phyloP scores from a whole-genome alignment of 768 basidiomycete genomes.

The Phaeotremella fagi region DNA sequence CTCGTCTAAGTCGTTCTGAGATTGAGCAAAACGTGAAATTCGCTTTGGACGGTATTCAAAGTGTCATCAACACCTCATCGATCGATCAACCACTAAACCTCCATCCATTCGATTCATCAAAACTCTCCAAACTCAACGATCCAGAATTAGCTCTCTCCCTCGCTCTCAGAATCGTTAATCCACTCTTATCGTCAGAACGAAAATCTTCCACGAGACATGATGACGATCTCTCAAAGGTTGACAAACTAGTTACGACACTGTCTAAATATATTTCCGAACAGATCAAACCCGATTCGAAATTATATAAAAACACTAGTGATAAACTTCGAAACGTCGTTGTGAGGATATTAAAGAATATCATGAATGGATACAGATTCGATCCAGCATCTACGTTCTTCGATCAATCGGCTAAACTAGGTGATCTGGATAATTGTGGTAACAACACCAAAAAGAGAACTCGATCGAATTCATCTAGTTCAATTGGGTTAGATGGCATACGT shows the following conservation, averaged over 20 bases:
- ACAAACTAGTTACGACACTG: slow-evolving; percentile 1
- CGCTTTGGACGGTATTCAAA: no score
- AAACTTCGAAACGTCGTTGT: slow-evolving; percentile 3
- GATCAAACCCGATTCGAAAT: slow-evolving; percentile 2
- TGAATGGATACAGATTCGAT: slow-evolving; percentile 13
- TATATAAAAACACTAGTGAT: not conserved
- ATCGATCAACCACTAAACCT: no score
- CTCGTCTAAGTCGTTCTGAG: not conserved
- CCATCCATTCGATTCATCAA: slow-evolving; percentile 42
- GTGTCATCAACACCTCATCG: no score
- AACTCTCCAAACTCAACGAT: slow-evolving; percentile 27
- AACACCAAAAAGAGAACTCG: no score
- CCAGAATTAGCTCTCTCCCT: slow-evolving; percentile 49
- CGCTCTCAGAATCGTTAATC: slow-evolving; percentile 13
- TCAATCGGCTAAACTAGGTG: not conserved
- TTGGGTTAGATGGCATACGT: not conserved
- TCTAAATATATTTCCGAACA: slow-evolving; percentile 2
- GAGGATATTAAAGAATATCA: slow-evolving; percentile 4
- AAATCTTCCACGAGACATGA: not conserved
- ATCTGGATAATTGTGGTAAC: not conserved
- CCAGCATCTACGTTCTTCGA: slow-evolving; percentile 15
- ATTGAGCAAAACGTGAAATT: no score
- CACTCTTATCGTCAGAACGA: not conserved
- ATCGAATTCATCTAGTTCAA: not conserved
- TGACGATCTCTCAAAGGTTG: slow-evolving; percentile 1